These are phyloP conservation scores for Colletotrichum abscissum DNA, from an alignment of 2,329 filamentous ascomycete species.

Conservation along the genomic window DNA sequence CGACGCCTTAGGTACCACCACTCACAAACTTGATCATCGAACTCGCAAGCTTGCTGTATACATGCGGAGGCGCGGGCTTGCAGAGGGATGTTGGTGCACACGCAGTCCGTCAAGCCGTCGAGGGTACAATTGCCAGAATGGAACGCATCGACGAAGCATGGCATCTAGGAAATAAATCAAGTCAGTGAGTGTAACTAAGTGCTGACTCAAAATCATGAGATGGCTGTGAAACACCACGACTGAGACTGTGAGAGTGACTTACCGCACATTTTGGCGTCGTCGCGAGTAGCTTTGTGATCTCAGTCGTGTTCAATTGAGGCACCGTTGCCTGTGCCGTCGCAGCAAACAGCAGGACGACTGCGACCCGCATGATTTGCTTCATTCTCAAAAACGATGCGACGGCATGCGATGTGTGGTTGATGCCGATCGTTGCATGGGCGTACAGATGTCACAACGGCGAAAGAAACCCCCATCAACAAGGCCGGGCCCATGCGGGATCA, in stretches of 20 bases:
- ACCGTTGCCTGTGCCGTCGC: background rate
- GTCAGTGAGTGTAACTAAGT: background rate
- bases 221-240: background rate
- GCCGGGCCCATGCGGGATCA: background rate
- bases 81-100: slow-evolving; percentile 25
- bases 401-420: background rate
- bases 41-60: slow-evolving; percentile 25
- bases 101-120: slow-evolving; percentile 11
- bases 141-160: slow-evolving; percentile 23
- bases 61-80: slow-evolving; percentile 28
- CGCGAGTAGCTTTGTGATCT: background rate
- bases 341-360: background rate
- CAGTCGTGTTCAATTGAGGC: background rate
- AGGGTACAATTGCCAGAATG: slow-evolving; percentile 19
- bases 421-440: background rate
- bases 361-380: background rate
- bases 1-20: too few species aligned
- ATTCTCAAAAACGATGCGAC: background rate
- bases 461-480: background rate
- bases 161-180: background rate
- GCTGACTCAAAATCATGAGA: background rate
- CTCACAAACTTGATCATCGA: slow-evolving; percentile 10
- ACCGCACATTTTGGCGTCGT: slow-evolving; percentile 26
- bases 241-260: background rate
- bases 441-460: background rate